Conservation (phyloP, 179 eudicot genomes). For the Gypsophila paniculata region DNA sequence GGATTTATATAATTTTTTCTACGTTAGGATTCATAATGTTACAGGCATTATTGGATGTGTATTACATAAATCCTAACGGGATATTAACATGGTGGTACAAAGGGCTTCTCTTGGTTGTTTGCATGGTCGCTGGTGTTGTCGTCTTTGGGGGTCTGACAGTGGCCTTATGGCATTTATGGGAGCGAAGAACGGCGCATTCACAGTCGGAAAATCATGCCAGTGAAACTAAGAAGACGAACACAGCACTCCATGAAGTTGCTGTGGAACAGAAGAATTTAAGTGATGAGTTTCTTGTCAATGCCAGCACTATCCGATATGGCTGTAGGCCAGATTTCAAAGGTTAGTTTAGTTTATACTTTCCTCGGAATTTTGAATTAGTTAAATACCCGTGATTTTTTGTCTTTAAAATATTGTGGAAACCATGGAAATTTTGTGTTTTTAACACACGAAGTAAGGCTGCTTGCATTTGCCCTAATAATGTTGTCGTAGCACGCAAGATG, state of each 20-base stretch:
- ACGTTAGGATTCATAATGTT: constrained; percentile 56
- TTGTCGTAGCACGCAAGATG: no score
- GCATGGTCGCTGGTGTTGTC: constrained; percentile 69
- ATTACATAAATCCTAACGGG: constrained; percentile 52
- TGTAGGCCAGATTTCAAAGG: constrained; percentile 83
- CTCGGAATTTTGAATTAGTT: no score
- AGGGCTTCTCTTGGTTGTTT: constrained; percentile 63
- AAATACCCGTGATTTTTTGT: no score
- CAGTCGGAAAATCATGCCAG: constrained; percentile 27
- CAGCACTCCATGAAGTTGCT: constrained; percentile 22
- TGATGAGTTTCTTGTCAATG: constrained; percentile 26
- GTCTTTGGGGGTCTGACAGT: constrained; percentile 67
- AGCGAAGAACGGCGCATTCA: constrained; percentile 31
- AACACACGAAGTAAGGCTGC: no score
- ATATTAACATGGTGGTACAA: constrained; percentile 69
- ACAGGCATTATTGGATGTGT: constrained; percentile 44
- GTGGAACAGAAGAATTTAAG: constrained; percentile 26
- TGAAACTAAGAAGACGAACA: constrained; percentile 21
- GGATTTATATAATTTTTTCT: constrained; percentile 57
- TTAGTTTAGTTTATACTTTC: constrained; percentile 18
- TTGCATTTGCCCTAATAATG: no score
- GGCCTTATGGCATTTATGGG: constrained; percentile 79
- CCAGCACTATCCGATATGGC: constrained; percentile 52
- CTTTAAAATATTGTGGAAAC: no score
- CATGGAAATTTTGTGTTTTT: no score